Evolutionary conservation across 108 stramenopile species (phyloP).

Genomic region (Nitzschia putrida): DNA sequence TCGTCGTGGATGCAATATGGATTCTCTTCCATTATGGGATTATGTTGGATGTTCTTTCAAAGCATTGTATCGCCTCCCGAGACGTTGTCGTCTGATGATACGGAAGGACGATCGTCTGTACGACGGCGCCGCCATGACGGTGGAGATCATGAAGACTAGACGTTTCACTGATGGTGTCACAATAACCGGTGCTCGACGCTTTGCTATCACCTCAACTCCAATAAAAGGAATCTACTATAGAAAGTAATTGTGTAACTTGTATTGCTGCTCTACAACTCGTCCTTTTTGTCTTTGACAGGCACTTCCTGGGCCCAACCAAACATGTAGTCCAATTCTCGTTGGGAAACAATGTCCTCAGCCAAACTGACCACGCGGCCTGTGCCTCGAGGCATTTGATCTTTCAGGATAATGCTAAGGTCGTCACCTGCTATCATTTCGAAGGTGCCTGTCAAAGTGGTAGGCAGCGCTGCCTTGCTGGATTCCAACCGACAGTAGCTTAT

Average conservation of each 20-base stretch:
- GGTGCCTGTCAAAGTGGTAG: conserved; percentile 1
- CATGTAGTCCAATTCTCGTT: neutral
- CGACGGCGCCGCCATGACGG: neutral
- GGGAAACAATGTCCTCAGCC: conserved; percentile 27
- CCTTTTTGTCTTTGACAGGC: neutral
- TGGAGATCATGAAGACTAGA: neutral
- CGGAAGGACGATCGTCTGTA: too few species aligned
- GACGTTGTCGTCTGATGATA: too few species aligned
- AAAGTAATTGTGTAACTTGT: too few species aligned
- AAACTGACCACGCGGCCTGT: conserved; percentile 50
- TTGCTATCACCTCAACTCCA: too few species aligned
- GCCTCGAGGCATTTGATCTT: conserved; percentile 57
- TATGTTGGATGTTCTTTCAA: neutral
- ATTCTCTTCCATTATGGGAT: neutral
- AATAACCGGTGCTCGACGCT: too few species aligned
- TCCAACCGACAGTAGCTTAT: conserved; percentile 33
- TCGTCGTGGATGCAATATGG: neutral
- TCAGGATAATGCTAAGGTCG: conserved; percentile 25
- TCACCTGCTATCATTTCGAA: neutral
- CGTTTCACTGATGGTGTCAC: too few species aligned
- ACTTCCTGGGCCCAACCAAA: neutral
- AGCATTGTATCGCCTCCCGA: neutral
- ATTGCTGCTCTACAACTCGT: too few species aligned
- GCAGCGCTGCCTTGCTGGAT: neutral
- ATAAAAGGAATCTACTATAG: too few species aligned